Base-by-base conservation (phyloP, 2,329 filamentous ascomycete genomes). In the Neofusicoccum laricinum region DNA sequence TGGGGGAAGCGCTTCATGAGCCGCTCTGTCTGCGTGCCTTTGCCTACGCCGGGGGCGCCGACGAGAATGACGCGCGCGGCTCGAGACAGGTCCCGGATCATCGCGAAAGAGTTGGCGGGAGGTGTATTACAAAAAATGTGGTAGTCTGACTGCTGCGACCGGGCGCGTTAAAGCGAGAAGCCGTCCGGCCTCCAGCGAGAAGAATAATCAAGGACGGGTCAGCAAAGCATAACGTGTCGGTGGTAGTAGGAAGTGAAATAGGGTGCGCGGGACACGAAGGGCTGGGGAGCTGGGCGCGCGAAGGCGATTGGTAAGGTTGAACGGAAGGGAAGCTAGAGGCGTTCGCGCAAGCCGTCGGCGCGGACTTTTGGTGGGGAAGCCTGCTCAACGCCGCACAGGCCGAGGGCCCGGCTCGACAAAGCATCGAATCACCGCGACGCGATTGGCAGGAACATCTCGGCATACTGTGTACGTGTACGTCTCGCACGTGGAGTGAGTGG, bases 1-100 rank as follows among this genome's bases (percentile, higher is more conserved):
- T 97, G 91, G 3, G 93, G 92, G 75, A 95, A 99, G 69, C 91
- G 88, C 70, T 88, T 83, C 70, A 98, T 88, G 67, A 99, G 83
- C 67, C 95, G 88, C 77, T 96, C 91, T 59, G 92, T 92, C 81
- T 99, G 95, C 2, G 95, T 99, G 67, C 94, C 95, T 78, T 99
- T 99, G 67, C 95, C 95, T 64, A 97, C 95, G 65, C 93, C 93
- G n/a, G 95, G 95, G 61, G 94, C 93, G 71, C 95, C 95, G 71
- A 99, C 87, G 69, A 99, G 87, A 74, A 99, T 98, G 68, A 98
- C 89, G 67, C 95, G 90, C 63, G 95, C 95, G 65, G 95, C 94
- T 79, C 85, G 88, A 46, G 73, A 68, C 15, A 78, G 69, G 34
- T 49, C 48, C 32, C 72, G 64, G 72, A 77, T 77, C 41, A 59